Base-by-base conservation (phyloP, 2,329 filamentous ascomycete species). In the Fusarium chaquense region DNA sequence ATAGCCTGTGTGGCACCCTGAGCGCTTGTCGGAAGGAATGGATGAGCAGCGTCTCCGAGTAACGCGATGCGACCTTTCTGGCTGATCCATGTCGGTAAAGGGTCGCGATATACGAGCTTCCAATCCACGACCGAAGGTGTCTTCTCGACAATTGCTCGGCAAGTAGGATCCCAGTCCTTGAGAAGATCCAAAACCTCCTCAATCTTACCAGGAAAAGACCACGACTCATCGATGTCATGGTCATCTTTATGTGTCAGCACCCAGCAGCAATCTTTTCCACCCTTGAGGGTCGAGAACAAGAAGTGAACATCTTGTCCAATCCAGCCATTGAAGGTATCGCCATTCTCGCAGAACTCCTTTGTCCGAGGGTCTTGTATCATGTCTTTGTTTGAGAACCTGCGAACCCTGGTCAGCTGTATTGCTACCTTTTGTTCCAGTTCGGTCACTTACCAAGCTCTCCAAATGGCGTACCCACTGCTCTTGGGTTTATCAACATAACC, bases 271-370 rank as follows among this genome's bases (percentile, higher is more conserved):
- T 73, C 71, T 10, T 64, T 66, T 2, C 71, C 71, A 1, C 63
- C 71, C n/a, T 73, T 88, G 69, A 89, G 83, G 5, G 86, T 86
- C 8, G 84, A 85, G 70, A 87, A 87, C 2, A 89, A 77, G 64
- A 87, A 85, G 68, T 87, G 85, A 51, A 70, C 58, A 20, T 68
- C 70, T 33, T 64, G 50, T 6, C 70, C 67, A 15, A 72, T 84
- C 87, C 83, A 85, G 28, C 86, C 86, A 57, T 87, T 87, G 76
- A 88, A 88, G 0, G 85, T 86, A 73, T 89, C 87, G 35, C 86
- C 86, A 60, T 87, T 81, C 35, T 78, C 80, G 67, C 86, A 87
- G 58, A 88, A 86, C 36, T 87, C 81, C 33, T 82, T 83, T 3
- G 86, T 88, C 24, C 80, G 76, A 2, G 85, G 83, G 66, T 88